Evolutionary conservation across 805 yeast genomes (phyloP), one percentile per base, ranked within the genome.

Genomic region (Helenozyma baotianmanensis): DNA sequence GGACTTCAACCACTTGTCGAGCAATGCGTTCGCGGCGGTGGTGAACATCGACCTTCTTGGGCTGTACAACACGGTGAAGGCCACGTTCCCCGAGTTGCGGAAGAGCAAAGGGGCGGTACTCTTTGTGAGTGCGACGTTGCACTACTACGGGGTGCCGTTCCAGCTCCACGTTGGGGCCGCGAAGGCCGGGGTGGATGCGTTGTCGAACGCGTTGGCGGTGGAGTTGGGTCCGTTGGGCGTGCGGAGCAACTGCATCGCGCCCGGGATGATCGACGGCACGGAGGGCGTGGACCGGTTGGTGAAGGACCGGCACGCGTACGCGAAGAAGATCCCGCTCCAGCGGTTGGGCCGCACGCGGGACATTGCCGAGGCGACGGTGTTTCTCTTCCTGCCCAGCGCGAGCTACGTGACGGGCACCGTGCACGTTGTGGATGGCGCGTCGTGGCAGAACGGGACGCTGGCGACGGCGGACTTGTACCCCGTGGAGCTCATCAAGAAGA

Each of bases 121-220:
- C 10, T 63, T 65, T 40, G 68, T 64, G 14, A 57, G 66, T 41
- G 70, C 71, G 5, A 63, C 70, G 1, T 55, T 65, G 33, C 72
- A 66, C 43, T 62, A 63, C 48, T 66, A 63, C 42, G 72, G 70
- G 6, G 55, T 66, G 19, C 70, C 70, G 3, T 62, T 66, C 47
- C 57, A 53, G 38, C 35, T 45, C 23, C 58, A 54, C 25, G 59
- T 53, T 14, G 58, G 57, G 1, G 59, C 59, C 3, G 59, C 59
- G 29, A 54, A 54, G 39, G 59, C 59, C 1, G 59, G 59, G 9
- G 59, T 54, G 23, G 59, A 54, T 24, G 59, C 59, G 3, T 40
- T 54, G 22, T 47, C 53, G 28, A 53, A 54, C 25, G 59, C 59
- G 2, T 42, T 54, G 42, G 59, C 59, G 4, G 59, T 54, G 21